Conservation (phyloP, 345 rosid species). For the Xanthoceras sorbifolium region DNA sequence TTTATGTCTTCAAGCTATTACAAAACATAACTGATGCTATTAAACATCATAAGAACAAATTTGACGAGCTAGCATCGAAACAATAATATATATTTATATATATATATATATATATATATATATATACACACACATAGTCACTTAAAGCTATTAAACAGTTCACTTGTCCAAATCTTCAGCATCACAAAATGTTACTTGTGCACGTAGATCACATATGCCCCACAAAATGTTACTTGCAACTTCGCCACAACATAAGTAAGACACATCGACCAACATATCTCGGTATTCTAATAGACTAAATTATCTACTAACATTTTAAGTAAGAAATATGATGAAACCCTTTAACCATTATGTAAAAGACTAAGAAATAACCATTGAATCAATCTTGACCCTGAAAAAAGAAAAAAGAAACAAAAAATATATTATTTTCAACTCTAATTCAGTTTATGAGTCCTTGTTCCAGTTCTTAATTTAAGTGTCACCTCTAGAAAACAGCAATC, state of each 20-base stretch:
- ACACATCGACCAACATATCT: constrained; percentile 76
- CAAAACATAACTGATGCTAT: no score
- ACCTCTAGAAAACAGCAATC: neutral
- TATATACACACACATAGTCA: no score
- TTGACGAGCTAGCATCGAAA: no score
- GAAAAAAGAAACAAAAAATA: neutral
- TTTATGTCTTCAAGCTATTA: no score
- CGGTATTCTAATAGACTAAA: constrained; percentile 34
- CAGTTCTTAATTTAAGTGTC: neutral
- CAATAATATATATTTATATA: no score
- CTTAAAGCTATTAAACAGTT: no score
- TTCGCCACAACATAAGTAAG: constrained; percentile 99
- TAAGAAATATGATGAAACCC: neutral
- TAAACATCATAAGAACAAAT: no score
- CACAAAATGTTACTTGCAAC: constrained; percentile 65
- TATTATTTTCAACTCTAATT: neutral
- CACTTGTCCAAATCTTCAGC: no score
- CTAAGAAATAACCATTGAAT: neutral
- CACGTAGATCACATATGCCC: no score
- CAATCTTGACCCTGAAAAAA: neutral
- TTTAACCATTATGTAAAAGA: neutral
- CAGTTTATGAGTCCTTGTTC: neutral
- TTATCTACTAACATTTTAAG: constrained; percentile 2
- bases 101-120: no score
- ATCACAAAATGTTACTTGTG: no score